Conservation (phyloP, 2,329 filamentous ascomycete genomes). For the Penicillium oxalicum region DNA sequence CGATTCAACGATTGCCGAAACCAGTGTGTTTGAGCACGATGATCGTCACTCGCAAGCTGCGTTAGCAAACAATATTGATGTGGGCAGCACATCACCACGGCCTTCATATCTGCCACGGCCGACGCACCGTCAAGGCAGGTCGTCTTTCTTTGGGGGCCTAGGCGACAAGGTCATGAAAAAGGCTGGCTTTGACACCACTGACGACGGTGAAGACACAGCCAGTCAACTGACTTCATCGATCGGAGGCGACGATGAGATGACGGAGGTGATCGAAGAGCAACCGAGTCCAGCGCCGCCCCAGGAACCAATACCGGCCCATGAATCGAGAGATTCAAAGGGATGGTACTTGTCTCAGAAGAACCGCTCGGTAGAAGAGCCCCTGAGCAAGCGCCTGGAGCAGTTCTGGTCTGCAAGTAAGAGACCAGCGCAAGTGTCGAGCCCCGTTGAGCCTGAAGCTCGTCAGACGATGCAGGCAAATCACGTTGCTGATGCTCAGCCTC, state of each 20-base stretch:
- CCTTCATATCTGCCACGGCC: slow-evolving; percentile 22
- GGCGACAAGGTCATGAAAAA: slow-evolving; percentile 33
- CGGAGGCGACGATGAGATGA: slow-evolving; percentile 27
- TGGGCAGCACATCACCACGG: slow-evolving; percentile 17
- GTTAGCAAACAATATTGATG: slow-evolving; percentile 15
- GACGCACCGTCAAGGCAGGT: slow-evolving; percentile 21
- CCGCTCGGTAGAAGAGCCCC: slow-evolving; percentile 25
- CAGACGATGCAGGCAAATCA: slow-evolving; percentile 9
- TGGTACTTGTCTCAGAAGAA: slow-evolving; percentile 27
- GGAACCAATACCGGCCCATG: slow-evolving; percentile 3
- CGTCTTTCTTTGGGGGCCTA: slow-evolving; percentile 30
- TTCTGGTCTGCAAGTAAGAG: slow-evolving; percentile 35
- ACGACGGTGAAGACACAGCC: slow-evolving; percentile 27
- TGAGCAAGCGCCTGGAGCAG: slow-evolving; percentile 35
- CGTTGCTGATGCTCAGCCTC: slow-evolving; percentile 16
- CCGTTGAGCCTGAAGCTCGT: slow-evolving; percentile 15
- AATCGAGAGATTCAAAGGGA: slow-evolving; percentile 13
- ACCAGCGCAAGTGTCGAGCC: slow-evolving; percentile 17
- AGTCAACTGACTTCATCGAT: slow-evolving; percentile 27
- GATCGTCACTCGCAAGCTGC: slow-evolving; percentile 23
- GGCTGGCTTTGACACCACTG: slow-evolving; percentile 30
- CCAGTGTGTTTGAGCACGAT: slow-evolving; percentile 34
- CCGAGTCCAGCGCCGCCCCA: slow-evolving; percentile 9
- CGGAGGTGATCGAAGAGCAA: slow-evolving; percentile 24
- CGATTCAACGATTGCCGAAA: slow-evolving; percentile 38